A percentile compares a stretch with the other conserved stretches of the same genome.
Conservation (phyloP, 2,329 filamentous ascomycete species). For the Hymenoscyphus linearis region DNA sequence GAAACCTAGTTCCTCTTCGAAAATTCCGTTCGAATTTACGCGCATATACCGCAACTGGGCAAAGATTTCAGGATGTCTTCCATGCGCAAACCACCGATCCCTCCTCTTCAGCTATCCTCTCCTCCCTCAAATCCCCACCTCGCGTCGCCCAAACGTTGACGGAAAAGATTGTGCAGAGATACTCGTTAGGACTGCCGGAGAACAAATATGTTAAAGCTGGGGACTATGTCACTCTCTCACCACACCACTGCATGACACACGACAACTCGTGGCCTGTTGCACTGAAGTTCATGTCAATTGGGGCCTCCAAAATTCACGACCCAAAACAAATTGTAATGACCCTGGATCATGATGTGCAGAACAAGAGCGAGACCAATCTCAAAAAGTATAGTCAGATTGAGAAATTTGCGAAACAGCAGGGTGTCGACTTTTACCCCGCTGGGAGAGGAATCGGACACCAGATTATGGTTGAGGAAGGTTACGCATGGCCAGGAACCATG, state of each 20-base stretch:
- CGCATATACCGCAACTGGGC: constrained; percentile 27
- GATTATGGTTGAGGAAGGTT: constrained; percentile 82
- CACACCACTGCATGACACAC: constrained; percentile 77
- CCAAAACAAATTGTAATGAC: constrained; percentile 74
- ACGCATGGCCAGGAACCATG: constrained; percentile 79
- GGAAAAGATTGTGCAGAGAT: constrained; percentile 85
- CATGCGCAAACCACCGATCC: constrained; percentile 57
- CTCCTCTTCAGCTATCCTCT: constrained; percentile 46
- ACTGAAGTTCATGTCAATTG: constrained; percentile 75
- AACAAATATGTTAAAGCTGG: constrained; percentile 73
- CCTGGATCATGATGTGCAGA: constrained; percentile 85
- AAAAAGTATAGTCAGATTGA: constrained; percentile 80
- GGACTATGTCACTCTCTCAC: constrained; percentile 76
- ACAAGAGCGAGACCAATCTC: constrained; percentile 70
- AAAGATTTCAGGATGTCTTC: constrained; percentile 49
- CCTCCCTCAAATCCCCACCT: constrained; percentile 39
- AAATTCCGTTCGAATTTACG: constrained; percentile 20
- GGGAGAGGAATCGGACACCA: constrained; percentile 85
- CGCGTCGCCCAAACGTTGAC: constrained; percentile 68
- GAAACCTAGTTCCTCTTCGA: constrained; percentile 23
- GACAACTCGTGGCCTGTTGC: constrained; percentile 77
- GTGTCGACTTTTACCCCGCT: constrained; percentile 71
- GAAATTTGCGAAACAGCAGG: constrained; percentile 73
- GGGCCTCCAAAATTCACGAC: constrained; percentile 68
- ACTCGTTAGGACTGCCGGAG: constrained; percentile 68